Conservation (phyloP, 1,139 yeast genomes). For the Pichia sp. region DNA sequence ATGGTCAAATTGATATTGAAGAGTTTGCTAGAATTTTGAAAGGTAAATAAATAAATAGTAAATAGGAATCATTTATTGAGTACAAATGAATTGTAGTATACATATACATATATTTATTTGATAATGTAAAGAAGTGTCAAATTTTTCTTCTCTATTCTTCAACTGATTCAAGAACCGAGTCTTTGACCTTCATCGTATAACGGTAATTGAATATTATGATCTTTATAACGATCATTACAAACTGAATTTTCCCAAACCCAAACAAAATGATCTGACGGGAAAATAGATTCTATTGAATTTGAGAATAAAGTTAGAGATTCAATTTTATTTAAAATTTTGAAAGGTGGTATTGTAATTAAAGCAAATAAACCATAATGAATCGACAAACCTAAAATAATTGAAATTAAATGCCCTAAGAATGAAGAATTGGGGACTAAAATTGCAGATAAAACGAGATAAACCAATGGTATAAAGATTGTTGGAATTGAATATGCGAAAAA, state of each 20-base stretch:
- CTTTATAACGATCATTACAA: constrained; percentile 13
- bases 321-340: constrained; percentile 55
- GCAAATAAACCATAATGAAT: constrained; percentile 53
- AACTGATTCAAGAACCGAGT: background rate
- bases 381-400: constrained; percentile 44
- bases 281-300: constrained; percentile 6
- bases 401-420: constrained; percentile 65
- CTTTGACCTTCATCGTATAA: constrained; percentile 8
- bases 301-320: constrained; percentile 32
- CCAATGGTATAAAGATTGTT: constrained; percentile 54
- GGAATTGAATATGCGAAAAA: constrained; percentile 38
- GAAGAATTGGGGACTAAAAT: constrained; percentile 53
- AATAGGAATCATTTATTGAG: background rate
- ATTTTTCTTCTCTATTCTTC: too few species aligned
- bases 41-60: constrained; percentile 24
- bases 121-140: too few species aligned
- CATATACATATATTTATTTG: too few species aligned
- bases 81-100: background rate
- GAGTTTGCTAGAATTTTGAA: constrained; percentile 55
- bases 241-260: constrained; percentile 23
- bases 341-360: constrained; percentile 56
- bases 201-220: constrained; percentile 12
- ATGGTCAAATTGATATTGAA: constrained; percentile 92
- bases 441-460: constrained; percentile 43
- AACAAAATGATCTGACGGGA: constrained; percentile 7